Conservation (phyloP, 768 basidiomycete genomes). For the Suillus plorans region DNA sequence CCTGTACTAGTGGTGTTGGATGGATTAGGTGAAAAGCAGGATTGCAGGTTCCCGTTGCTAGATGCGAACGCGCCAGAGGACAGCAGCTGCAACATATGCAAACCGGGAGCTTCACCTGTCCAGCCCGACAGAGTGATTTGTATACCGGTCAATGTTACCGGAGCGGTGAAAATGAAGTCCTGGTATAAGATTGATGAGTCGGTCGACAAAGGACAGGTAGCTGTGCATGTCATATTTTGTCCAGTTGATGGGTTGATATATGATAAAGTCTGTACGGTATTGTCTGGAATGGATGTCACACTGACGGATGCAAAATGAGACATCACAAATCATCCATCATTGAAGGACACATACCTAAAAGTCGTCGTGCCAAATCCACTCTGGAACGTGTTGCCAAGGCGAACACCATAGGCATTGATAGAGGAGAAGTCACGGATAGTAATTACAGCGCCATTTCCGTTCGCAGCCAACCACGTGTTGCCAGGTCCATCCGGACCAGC, state of each 20-base stretch:
- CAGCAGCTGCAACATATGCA: conserved; percentile 90
- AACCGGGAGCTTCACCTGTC: conserved; percentile 72
- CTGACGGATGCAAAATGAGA: conserved; percentile 40
- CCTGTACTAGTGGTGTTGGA: conserved; percentile 72
- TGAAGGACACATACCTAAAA: conserved; percentile 64
- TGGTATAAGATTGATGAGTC: conserved; percentile 82
- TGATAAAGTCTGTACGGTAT: conserved; percentile 70
- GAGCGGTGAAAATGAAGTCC: conserved; percentile 81
- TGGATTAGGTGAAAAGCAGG: conserved; percentile 76
- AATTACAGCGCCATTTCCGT: conserved; percentile 69
- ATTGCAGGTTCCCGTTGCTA: conserved; percentile 53
- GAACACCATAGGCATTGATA: conserved; percentile 74
- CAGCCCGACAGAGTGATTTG: conserved; percentile 80
- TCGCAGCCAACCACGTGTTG: conserved; percentile 81
- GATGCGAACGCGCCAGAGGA: conserved; percentile 92
- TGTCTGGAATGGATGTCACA: conserved; percentile 87
- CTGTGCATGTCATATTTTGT: conserved; percentile 73
- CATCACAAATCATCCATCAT: conserved; percentile 7
- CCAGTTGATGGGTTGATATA: conserved; percentile 78
- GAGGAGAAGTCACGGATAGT: conserved; percentile 75
- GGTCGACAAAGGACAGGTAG: conserved; percentile 76
- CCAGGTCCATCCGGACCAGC: conserved; percentile 76
- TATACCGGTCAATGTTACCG: conserved; percentile 79
- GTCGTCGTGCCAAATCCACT: conserved; percentile 78
- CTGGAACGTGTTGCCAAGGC: conserved; percentile 90